These are phyloP conservation scores for Vaccinium corymbosum DNA, from an alignment of 148 eudicot genomes.

Conservation along the genomic window DNA sequence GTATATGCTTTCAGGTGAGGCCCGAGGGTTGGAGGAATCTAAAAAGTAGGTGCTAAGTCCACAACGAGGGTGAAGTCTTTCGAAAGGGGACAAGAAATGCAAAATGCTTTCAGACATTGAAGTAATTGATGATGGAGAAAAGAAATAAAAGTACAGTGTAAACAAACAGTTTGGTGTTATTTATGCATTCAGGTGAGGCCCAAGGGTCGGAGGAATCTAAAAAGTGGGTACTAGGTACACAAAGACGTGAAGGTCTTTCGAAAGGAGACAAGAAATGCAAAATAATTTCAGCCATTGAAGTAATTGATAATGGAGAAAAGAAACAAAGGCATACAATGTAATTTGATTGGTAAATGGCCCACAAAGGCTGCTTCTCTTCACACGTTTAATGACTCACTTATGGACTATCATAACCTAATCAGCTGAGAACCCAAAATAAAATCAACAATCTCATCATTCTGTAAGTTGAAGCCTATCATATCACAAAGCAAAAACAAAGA, in stretches of 20 bases:
- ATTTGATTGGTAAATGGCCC: not conserved
- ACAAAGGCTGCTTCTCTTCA: not conserved
- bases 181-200: too few relatives aligned
- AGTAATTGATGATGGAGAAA: too few relatives aligned
- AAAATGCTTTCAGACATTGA: too few relatives aligned
- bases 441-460: not conserved
- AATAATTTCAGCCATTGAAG: conserved; percentile 1
- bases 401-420: not conserved
- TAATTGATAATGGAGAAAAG: not conserved
- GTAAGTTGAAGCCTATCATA: not conserved
- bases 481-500: not conserved
- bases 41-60: too few relatives aligned
- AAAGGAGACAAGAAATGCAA: not conserved
- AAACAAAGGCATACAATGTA: not conserved
- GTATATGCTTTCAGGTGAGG: too few relatives aligned
- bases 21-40: too few relatives aligned
- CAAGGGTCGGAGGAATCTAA: not conserved
- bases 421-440: not conserved
- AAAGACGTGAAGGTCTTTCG: not conserved
- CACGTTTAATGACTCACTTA: not conserved
- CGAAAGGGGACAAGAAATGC: too few relatives aligned
- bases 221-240: not conserved
- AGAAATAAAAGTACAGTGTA: too few relatives aligned
- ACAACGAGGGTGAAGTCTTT: too few relatives aligned
- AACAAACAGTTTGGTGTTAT: too few relatives aligned